Evolutionary conservation across 345 rosid genomes (phyloP).

Genomic region (Euphorbia peplus): DNA sequence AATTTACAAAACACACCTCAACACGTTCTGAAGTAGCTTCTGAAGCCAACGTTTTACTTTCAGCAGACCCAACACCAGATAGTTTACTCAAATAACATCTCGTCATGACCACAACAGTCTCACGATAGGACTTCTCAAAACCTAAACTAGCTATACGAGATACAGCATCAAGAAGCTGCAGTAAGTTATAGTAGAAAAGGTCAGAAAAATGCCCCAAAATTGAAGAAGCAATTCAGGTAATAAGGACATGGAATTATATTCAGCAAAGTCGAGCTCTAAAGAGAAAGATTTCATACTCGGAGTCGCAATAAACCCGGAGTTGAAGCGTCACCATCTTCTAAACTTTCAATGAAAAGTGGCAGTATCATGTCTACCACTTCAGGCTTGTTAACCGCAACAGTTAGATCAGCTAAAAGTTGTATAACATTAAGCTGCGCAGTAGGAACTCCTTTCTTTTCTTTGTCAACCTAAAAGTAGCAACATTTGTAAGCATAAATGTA

Average conservation of each 20-base stretch:
- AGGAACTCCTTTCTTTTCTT: conserved; percentile 69
- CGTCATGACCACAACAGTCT: conserved; percentile 94
- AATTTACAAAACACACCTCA: conserved; percentile 52
- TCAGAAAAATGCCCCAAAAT: conserved; percentile 27
- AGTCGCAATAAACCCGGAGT: conserved; percentile 85
- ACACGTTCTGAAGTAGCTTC: conserved; percentile 91
- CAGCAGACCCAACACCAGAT: conserved; percentile 79
- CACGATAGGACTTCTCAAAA: conserved; percentile 97
- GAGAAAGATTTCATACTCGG: conserved; percentile 58
- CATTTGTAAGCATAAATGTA: conserved; percentile 2
- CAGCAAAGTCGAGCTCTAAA: conserved; percentile 28
- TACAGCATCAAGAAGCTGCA: conserved; percentile 98
- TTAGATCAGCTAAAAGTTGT: conserved; percentile 87
- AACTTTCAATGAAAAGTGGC: conserved; percentile 92
- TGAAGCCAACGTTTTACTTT: conserved; percentile 77
- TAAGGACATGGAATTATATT: conserved; percentile 8
- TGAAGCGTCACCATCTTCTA: conserved; percentile 99
- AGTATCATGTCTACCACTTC: conserved; percentile 97
- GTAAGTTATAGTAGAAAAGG: conserved; percentile 18
- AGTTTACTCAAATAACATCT: conserved; percentile 83
- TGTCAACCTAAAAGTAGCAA: conserved; percentile 65
- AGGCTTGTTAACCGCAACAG: conserved; percentile 82
- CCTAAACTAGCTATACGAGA: conserved; percentile 97
- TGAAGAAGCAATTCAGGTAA: conserved; percentile 20
- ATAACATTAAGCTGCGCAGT: conserved; percentile 85